Conservation (phyloP, 2,329 filamentous ascomycete genomes). For the Colletotrichum brevisporum region DNA sequence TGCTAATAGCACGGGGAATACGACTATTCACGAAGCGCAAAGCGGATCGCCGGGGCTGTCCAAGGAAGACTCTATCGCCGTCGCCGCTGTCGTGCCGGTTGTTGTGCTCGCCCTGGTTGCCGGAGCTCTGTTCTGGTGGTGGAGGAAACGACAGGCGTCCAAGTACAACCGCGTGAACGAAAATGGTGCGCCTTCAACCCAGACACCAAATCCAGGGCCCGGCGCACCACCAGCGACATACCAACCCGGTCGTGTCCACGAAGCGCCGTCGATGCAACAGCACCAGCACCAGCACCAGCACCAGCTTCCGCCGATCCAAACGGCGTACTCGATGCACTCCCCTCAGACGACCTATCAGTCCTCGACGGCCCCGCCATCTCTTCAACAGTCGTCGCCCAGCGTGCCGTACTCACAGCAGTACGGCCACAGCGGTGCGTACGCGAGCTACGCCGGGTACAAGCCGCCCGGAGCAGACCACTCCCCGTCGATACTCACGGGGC, state of each 20-base stretch:
- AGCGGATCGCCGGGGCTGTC: background rate
- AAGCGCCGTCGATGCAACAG: constrained; percentile 14
- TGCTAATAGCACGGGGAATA: background rate
- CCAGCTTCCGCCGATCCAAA: constrained; percentile 16
- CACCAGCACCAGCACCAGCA: constrained; percentile 16
- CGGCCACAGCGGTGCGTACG: constrained; percentile 15
- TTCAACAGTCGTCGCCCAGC: constrained; percentile 7
- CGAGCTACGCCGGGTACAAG: constrained; percentile 28
- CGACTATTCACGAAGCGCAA: background rate
- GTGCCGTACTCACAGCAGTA: constrained; percentile 18
- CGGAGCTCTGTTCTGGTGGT: constrained; percentile 29
- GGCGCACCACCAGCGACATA: background rate
- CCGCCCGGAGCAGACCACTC: constrained; percentile 8
- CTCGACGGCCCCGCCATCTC: constrained; percentile 6
- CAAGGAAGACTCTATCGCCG: constrained; percentile 2
- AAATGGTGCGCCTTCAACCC: background rate
- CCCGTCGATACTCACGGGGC: background rate
- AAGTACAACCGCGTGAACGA: constrained; percentile 19
- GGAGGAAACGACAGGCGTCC: constrained; percentile 25
- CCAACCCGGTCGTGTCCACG: background rate
- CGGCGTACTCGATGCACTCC: constrained; percentile 16
- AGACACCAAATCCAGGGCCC: background rate
- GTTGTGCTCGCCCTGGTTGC: constrained; percentile 13
- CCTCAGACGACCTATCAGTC: constrained; percentile 14
- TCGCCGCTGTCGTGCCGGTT: constrained; percentile 25